A percentile compares a stretch with the other conserved stretches of the same genome.
Evolutionary conservation across 129 eudicot species (phyloP).

Genomic region (Sambucus nigra): DNA sequence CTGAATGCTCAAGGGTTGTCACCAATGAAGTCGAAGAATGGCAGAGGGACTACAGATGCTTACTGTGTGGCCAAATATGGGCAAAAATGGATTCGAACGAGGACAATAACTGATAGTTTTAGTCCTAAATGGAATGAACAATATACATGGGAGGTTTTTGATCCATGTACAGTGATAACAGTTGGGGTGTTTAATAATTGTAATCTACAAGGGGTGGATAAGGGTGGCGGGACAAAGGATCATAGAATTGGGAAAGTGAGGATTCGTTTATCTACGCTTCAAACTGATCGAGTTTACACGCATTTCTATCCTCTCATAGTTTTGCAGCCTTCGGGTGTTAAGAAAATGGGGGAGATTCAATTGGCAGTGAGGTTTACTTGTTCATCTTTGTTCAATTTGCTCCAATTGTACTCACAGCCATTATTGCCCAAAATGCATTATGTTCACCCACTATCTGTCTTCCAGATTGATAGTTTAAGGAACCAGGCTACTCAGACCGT

Average conservation of each 20-base stretch:
- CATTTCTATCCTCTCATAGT: slow-evolving; percentile 44
- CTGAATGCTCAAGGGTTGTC: slow-evolving; percentile 39
- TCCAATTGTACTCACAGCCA: slow-evolving; percentile 32
- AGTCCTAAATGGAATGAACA: slow-evolving; percentile 55
- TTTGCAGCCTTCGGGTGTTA: slow-evolving; percentile 35
- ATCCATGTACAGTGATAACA: slow-evolving; percentile 46
- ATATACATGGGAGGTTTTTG: slow-evolving; percentile 57
- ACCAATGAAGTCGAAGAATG: slow-evolving; percentile 34
- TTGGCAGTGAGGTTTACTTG: slow-evolving; percentile 50
- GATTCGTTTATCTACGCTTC: slow-evolving; percentile 41
- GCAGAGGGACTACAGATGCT: slow-evolving; percentile 36
- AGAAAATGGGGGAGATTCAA: slow-evolving; percentile 49
- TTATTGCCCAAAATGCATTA: slow-evolving; percentile 41
- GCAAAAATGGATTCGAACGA: slow-evolving; percentile 45
- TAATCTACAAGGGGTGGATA: slow-evolving; percentile 31
- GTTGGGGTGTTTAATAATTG: slow-evolving; percentile 45
- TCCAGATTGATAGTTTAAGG: slow-evolving; percentile 31
- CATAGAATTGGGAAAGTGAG: slow-evolving; percentile 41
- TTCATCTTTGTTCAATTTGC: slow-evolving; percentile 33
- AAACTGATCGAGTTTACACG: slow-evolving; percentile 41
- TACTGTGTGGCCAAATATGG: slow-evolving; percentile 53
- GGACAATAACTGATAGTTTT: slow-evolving; percentile 31
- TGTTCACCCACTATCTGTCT: slow-evolving; percentile 26
- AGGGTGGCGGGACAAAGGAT: slow-evolving; percentile 25
- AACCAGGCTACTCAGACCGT: slow-evolving; percentile 47